These are phyloP conservation scores for Pluteus cervinus DNA, from an alignment of 768 basidiomycete genomes.

Conservation along the genomic window DNA sequence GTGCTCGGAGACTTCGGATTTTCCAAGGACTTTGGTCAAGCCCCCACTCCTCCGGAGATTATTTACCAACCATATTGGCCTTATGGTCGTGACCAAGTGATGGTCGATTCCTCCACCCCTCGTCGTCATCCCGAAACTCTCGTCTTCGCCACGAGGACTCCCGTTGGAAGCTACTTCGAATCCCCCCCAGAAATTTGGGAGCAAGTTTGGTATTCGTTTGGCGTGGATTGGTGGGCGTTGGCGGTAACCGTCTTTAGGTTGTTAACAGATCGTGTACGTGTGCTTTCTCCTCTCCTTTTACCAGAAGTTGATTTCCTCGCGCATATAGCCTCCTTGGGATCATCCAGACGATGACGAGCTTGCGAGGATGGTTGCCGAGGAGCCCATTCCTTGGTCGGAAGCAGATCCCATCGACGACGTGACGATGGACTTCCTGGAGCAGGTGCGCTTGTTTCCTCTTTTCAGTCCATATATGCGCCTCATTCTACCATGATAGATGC, in stretches of 20 bases:
- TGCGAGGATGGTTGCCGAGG: constrained; percentile 3
- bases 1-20: neutral
- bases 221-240: constrained; percentile 10
- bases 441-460: constrained; percentile 3
- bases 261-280: constrained; percentile 11
- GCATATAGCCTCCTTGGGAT: constrained; percentile 11
- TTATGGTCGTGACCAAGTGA: neutral
- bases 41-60: neutral
- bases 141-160: constrained; percentile 2
- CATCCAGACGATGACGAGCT: constrained; percentile 2
- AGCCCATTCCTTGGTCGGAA: constrained; percentile 2
- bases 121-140: neutral
- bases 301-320: neutral
- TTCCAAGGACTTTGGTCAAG: neutral
- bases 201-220: constrained; percentile 9
- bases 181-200: constrained; percentile 10
- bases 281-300: neutral
- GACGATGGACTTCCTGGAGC: constrained; percentile 4
- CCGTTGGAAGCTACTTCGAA: constrained; percentile 8
- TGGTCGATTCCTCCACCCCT: neutral
- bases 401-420: constrained; percentile 4
- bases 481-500: constrained; percentile 5
- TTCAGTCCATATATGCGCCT: neutral
- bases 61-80: neutral
- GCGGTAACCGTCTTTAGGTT: constrained; percentile 9